Base-by-base conservation (phyloP, 2,329 filamentous ascomycete species). In the Teratosphaeria nubilosa region DNA sequence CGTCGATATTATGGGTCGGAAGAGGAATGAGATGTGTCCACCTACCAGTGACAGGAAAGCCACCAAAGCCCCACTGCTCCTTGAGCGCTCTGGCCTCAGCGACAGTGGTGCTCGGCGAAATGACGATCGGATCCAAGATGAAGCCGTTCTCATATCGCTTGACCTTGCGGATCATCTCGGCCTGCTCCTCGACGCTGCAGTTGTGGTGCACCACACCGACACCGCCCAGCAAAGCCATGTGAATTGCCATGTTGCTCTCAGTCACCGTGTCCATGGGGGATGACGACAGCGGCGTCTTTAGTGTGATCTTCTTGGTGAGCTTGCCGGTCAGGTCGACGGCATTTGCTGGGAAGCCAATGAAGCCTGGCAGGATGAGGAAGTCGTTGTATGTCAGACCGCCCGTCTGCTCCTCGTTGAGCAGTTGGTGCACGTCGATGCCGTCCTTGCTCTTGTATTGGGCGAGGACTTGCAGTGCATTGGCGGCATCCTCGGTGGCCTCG, bases 191-290 rank as follows among this genome's bases (percentile, higher is more conserved):
- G 31, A 91, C 84, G n/a, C 91, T 94, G 83, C 94, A 99, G 81
- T 99, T 99, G 84, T 99, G 94, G 81, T 99, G 94, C 67, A 99
- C 95, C 68, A 99, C 91, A 78, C 94, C 90, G 20, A 95, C 80
- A 70, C 90, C 90, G 68, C 90, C 90, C 72, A 94, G 87, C 32
- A 94, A 82, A 56, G 90, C 90, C 82, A 95, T 96, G 78, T 96
- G 90, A 69, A 99, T 97, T 64, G 94, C 95, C 95, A 99, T 99
- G 75, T 95, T 92, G 78, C 96, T 89, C 80, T 99, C 94, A 51
- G 95, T 99, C 73, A 99, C 94, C 10, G 94, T 99, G 79, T 99
- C 94, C 94, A 99, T 99, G 70, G 95, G 94, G 45, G 94, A 97
- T 53, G 94, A 99, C 65, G 97, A 84, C 71, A 99, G 91, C 60